Evolutionary conservation across 1,284 basidiomycete species (phyloP).

Genomic region (Pseudozyma tsukubaensis): DNA sequence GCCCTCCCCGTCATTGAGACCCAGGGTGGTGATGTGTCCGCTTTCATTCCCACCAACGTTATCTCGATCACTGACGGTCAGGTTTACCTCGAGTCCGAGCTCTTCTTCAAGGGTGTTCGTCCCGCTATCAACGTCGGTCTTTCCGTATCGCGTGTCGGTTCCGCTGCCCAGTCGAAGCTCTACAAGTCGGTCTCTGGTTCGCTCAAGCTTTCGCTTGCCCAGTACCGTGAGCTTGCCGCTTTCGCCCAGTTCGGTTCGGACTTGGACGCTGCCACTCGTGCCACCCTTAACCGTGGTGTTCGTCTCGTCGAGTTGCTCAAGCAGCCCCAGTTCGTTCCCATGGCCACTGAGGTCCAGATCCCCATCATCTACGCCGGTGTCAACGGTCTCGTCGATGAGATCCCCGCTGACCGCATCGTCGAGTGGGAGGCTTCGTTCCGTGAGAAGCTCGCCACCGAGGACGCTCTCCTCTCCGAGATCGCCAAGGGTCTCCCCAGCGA

Average conservation of each 20-base stretch:
- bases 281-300: slow-evolving; percentile 89
- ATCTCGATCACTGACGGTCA: slow-evolving; percentile 69
- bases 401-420: slow-evolving; percentile 93
- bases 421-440: slow-evolving; percentile 93
- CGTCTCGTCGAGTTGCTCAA: slow-evolving; percentile 98
- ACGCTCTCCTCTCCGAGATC: slow-evolving; percentile 74
- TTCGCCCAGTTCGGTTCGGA: slow-evolving; percentile 99
- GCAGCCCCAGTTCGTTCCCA: slow-evolving; percentile 87
- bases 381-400: slow-evolving; percentile 78
- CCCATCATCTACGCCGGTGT: slow-evolving; percentile 99
- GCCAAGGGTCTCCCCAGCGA: slow-evolving; percentile 83
- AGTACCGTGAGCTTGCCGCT: slow-evolving; percentile 99
- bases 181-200: slow-evolving; percentile 98
- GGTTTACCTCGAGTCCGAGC: slow-evolving; percentile 70
- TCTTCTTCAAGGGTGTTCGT: slow-evolving; percentile 99
- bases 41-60: slow-evolving; percentile 72
- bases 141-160: slow-evolving; percentile 99
- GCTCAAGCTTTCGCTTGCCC: slow-evolving; percentile 98
- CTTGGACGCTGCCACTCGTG: slow-evolving; percentile 92
- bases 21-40: slow-evolving; percentile 99
- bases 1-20: slow-evolving; percentile 99
- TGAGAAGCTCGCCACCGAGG: slow-evolving; percentile 72
- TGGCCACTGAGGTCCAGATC: slow-evolving; percentile 91
- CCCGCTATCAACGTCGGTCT: slow-evolving; percentile 99
- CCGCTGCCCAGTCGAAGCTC: slow-evolving; percentile 92